Conservation (phyloP, 768 basidiomycete genomes). For the Cytidiella melzeri region DNA sequence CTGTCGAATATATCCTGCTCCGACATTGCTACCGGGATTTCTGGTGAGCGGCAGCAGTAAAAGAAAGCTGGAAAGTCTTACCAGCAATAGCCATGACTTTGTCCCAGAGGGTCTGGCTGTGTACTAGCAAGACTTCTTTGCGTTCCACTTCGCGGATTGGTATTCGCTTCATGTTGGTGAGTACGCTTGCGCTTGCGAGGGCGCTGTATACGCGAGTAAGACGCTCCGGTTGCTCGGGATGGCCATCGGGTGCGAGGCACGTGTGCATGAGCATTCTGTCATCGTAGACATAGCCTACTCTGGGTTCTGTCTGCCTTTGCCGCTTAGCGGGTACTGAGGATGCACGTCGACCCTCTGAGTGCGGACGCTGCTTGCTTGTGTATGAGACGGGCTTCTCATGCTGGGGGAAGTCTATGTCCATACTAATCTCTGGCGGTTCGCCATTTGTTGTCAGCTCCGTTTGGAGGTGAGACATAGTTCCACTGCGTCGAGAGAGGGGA, state of each 20-base stretch:
- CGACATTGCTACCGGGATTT: conserved; percentile 50
- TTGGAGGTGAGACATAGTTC: neutral
- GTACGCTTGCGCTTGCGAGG: conserved; percentile 53
- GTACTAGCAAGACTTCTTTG: conserved; percentile 83
- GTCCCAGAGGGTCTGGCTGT: conserved; percentile 88
- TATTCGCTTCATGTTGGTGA: conserved; percentile 69
- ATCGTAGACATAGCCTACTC: conserved; percentile 87
- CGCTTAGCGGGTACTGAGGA: neutral
- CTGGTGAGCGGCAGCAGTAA: conserved; percentile 13
- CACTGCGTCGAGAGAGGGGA: no score
- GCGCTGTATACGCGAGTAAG: conserved; percentile 71
- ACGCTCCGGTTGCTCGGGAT: conserved; percentile 74
- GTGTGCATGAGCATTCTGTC: conserved; percentile 82
- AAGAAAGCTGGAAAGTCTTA: conserved; percentile 37
- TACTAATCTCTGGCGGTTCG: neutral
- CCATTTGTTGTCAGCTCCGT: neutral
- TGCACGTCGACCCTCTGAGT: neutral
- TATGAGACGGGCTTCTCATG: neutral
- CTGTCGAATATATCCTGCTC: conserved; percentile 71
- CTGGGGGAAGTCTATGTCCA: neutral
- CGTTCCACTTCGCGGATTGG: conserved; percentile 68
- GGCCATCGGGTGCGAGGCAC: conserved; percentile 46
- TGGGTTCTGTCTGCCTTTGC: neutral
- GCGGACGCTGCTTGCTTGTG: neutral
- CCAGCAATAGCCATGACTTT: conserved; percentile 78